Percentiles rank a stretch among this genome's conserved stretches.
These are phyloP conservation scores for Tetraselmis striata DNA, from an alignment of 139 green algal species.

Conservation along the genomic window DNA sequence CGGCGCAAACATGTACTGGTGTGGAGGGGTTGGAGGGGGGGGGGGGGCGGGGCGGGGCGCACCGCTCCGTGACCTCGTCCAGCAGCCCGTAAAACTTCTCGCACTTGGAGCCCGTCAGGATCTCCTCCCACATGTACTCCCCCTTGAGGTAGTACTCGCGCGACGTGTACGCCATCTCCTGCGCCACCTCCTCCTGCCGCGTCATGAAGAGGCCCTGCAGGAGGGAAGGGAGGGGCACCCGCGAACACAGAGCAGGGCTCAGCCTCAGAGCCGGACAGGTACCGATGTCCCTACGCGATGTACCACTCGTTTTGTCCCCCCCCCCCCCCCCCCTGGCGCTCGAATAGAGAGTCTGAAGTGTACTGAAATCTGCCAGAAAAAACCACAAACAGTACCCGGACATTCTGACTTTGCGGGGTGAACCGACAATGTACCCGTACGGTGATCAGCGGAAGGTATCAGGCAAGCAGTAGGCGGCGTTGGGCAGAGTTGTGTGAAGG, in stretches of 20 bases:
- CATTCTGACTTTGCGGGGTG: too few relatives aligned
- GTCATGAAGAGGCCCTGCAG: constrained; percentile 26
- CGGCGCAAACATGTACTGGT: too few relatives aligned
- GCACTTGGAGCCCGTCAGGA: constrained; percentile 12
- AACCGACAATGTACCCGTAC: too few relatives aligned
- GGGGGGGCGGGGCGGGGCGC: background rate
- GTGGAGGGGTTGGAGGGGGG: too few relatives aligned
- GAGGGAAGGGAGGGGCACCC: background rate
- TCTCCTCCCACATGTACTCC: constrained; percentile 26
- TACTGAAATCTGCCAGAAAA: too few relatives aligned
- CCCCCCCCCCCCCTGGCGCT: too few relatives aligned
- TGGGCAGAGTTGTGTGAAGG: too few relatives aligned
- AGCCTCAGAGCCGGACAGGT: background rate
- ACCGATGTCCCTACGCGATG: background rate
- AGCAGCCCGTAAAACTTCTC: constrained; percentile 16
- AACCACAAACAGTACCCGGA: too few relatives aligned
- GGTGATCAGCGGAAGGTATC: too few relatives aligned
- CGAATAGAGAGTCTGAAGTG: too few relatives aligned
- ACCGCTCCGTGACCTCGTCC: constrained; percentile 2
- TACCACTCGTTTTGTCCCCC: too few relatives aligned
- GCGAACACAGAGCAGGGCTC: background rate
- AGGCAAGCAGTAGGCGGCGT: too few relatives aligned
- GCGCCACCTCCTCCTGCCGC: constrained; percentile 22
- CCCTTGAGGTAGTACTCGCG: constrained; percentile 21
- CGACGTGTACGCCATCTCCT: constrained; percentile 11